These are phyloP conservation scores for Botrytis deweyae DNA, from an alignment of 2,329 filamentous ascomycete genomes.

Conservation along the genomic window DNA sequence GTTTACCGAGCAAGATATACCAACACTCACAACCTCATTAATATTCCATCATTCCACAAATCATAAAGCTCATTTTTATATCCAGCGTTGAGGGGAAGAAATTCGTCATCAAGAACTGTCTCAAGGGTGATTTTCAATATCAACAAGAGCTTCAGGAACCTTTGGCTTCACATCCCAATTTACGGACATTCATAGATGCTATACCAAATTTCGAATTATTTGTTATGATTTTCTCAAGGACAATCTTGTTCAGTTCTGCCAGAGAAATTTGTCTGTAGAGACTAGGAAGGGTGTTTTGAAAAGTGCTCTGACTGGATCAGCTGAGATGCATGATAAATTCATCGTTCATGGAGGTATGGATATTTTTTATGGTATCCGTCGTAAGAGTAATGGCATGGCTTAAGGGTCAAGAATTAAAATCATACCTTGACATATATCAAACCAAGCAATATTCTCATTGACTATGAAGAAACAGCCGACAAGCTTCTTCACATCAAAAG, in stretches of 20 bases:
- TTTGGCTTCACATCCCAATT: not conserved
- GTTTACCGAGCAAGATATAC: not conserved
- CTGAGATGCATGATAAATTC: slow-evolving; percentile 42
- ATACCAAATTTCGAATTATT: not conserved
- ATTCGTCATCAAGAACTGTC: slow-evolving; percentile 5
- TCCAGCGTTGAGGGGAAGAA: not conserved
- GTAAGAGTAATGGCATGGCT: not conserved
- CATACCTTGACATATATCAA: slow-evolving; percentile 42
- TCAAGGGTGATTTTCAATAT: slow-evolving; percentile 5
- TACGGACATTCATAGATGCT: not conserved
- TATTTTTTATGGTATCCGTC: not conserved
- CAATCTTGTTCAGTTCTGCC: slow-evolving; percentile 8
- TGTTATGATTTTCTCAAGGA: slow-evolving; percentile 8
- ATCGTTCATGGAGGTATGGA: slow-evolving; percentile 42
- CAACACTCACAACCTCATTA: too few species aligned
- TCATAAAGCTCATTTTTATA: not conserved
- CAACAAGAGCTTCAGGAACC: not conserved
- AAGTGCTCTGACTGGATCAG: slow-evolving; percentile 44
- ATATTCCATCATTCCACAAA: not conserved
- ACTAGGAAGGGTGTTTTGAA: slow-evolving; percentile 44
- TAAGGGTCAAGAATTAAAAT: too few species aligned
- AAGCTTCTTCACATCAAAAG: not conserved
- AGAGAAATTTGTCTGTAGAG: not conserved
- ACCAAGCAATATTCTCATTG: slow-evolving; percentile 46
- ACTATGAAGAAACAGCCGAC: slow-evolving; percentile 35